phyloP scores from a whole-genome alignment of 2,329 filamentous ascomycete genomes.

The Apiospora sp. region DNA sequence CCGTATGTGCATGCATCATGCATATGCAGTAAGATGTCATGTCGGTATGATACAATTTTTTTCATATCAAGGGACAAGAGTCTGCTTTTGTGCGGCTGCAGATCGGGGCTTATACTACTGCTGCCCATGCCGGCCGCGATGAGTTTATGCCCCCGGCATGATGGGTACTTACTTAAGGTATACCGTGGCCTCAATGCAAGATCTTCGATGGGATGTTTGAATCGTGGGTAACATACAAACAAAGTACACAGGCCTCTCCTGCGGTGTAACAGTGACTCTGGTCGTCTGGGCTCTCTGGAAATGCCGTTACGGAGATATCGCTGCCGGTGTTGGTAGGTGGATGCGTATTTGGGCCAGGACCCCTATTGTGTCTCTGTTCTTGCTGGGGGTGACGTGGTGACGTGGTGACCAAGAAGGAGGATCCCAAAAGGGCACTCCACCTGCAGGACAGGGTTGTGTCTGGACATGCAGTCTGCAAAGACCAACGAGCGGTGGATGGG shows the following conservation, averaged over 20 bases:
- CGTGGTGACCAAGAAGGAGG: constrained; percentile 6
- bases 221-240: background rate
- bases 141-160: too few species aligned
- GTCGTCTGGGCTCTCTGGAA: background rate
- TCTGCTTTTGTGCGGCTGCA: background rate
- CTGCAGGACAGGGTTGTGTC: background rate
- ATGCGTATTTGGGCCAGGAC: background rate
- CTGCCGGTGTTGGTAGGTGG: constrained; percentile 18
- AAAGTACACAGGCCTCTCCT: background rate
- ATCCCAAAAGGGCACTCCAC: background rate
- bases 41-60: background rate
- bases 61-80: background rate
- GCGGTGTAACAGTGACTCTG: background rate
- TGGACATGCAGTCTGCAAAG: background rate
- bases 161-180: background rate
- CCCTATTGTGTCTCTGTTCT: constrained; percentile 22
- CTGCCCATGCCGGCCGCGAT: background rate
- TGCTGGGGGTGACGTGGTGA: constrained; percentile 15
- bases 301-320: constrained; percentile 9
- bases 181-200: background rate
- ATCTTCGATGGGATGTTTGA: background rate
- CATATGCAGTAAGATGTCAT: background rate
- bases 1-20: constrained; percentile 4
- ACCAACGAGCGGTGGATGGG: constrained; percentile 9
- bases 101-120: background rate